phyloP scores from a whole-genome alignment of 805 yeast species.

The Kuraishia molischiana region DNA sequence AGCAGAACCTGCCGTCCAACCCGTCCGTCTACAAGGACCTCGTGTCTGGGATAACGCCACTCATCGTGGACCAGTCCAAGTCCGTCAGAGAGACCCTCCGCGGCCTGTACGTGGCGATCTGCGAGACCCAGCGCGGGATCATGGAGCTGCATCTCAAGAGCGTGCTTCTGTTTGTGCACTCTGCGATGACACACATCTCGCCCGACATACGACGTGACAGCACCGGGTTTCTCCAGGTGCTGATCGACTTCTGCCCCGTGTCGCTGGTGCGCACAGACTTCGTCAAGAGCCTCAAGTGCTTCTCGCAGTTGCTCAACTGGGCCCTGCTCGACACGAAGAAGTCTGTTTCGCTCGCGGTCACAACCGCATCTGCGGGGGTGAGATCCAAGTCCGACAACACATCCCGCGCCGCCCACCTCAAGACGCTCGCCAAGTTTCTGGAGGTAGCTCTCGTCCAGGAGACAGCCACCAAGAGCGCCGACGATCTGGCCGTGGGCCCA shows the following conservation, averaged over 20 bases:
- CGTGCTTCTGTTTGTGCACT: conserved; percentile 65
- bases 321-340: conserved; percentile 22
- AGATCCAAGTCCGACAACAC: conserved; percentile 15
- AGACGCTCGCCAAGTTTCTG: conserved; percentile 21
- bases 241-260: conserved; percentile 45
- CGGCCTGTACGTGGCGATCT: conserved; percentile 36
- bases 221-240: conserved; percentile 50
- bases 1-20: conserved; percentile 39
- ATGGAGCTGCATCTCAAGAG: conserved; percentile 51
- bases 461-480: conserved; percentile 6
- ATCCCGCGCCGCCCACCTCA: conserved; percentile 30
- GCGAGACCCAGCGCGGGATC: conserved; percentile 39
- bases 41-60: conserved; percentile 46
- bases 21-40: conserved; percentile 48
- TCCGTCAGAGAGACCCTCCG: conserved; percentile 53
- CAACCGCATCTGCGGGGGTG: conserved; percentile 12
- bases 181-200: conserved; percentile 89
- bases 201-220: conserved; percentile 71
- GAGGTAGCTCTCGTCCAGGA: conserved; percentile 13
- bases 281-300: conserved; percentile 58
- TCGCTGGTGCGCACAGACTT: conserved; percentile 55
- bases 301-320: conserved; percentile 73
- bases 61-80: conserved; percentile 56
- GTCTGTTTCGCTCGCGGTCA: conserved; percentile 15
- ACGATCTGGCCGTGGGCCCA: conserved; percentile 9